phyloP scores from a whole-genome alignment of 257 asterid species.

The Knoxia roxburghii region DNA sequence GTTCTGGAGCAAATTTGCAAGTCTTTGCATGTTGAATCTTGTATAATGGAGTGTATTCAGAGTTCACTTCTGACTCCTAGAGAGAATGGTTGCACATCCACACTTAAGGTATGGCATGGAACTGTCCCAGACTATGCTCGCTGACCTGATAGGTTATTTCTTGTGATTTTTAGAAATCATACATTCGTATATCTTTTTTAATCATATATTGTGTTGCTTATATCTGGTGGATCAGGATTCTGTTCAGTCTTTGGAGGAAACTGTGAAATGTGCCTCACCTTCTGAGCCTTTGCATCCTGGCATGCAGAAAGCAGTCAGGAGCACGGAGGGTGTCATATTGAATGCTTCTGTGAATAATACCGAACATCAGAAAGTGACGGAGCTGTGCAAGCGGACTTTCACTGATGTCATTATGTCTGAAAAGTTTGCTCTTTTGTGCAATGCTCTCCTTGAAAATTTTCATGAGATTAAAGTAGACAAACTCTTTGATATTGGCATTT shows the following conservation, averaged over 20 bases:
- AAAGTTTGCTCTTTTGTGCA: conserved; percentile 53
- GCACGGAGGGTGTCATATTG: conserved; percentile 18
- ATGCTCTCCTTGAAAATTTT: conserved; percentile 47
- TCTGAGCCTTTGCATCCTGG: conserved; percentile 20
- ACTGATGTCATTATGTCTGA: conserved; percentile 52
- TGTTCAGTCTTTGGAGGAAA: conserved; percentile 34
- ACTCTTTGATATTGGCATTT: conserved; percentile 45
- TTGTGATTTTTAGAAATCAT: background rate
- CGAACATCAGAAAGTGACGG: conserved; percentile 29
- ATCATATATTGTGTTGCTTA: conserved; percentile 2
- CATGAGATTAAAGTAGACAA: conserved; percentile 51
- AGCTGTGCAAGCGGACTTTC: conserved; percentile 44
- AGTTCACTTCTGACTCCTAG: conserved; percentile 35
- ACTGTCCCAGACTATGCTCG: conserved; percentile 12
- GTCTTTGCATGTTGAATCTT: conserved; percentile 46
- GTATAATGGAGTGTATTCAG: conserved; percentile 43
- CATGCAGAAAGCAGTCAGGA: conserved; percentile 24
- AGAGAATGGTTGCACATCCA: conserved; percentile 39
- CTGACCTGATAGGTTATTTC: background rate
- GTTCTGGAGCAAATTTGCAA: conserved; percentile 54
- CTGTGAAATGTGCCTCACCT: conserved; percentile 28
- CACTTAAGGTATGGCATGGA: conserved; percentile 37
- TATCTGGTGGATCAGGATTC: conserved; percentile 40
- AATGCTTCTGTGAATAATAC: conserved; percentile 32
- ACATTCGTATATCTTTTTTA: background rate